These are phyloP conservation scores for Musa itinerans DNA, from an alignment of 176 grass and related monocot genomes.

Conservation along the genomic window DNA sequence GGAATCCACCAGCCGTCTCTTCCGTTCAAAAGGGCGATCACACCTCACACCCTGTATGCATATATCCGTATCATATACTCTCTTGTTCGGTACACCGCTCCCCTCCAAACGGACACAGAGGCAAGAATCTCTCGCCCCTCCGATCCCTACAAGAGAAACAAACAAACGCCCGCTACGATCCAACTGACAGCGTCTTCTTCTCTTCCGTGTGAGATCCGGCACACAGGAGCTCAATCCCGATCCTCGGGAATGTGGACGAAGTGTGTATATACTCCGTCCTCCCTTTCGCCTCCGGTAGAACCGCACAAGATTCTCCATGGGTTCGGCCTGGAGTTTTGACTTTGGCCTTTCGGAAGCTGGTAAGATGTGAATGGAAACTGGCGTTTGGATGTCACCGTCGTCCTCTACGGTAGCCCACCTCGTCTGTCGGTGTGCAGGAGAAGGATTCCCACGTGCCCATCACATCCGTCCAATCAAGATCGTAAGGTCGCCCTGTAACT, in stretches of 20 bases:
- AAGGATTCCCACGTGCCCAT: neutral
- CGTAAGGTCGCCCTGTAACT: neutral
- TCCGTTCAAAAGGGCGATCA: neutral
- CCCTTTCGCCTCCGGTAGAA: neutral
- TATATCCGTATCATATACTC: too few species aligned
- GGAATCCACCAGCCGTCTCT: neutral
- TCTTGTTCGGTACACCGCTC: too few species aligned
- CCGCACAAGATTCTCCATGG: neutral
- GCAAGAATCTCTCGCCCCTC: conserved; percentile 6
- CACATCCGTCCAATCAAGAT: neutral
- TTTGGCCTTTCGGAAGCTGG: neutral
- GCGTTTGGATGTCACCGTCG: neutral
- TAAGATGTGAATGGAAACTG: conserved; percentile 1
- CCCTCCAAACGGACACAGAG: neutral
- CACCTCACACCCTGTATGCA: too few species aligned
- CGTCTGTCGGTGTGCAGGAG: neutral
- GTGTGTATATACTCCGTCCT: too few species aligned
- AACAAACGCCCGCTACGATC: conserved; percentile 8
- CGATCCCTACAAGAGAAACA: conserved; percentile 11
- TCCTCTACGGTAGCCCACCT: neutral
- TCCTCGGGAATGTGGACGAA: neutral
- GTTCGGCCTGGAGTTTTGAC: neutral
- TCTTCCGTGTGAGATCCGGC: neutral
- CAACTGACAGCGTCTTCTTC: neutral
- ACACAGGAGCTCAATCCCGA: too few species aligned